Conservation (phyloP, 1,139 yeast species). For the Kodamaea suecica region DNA sequence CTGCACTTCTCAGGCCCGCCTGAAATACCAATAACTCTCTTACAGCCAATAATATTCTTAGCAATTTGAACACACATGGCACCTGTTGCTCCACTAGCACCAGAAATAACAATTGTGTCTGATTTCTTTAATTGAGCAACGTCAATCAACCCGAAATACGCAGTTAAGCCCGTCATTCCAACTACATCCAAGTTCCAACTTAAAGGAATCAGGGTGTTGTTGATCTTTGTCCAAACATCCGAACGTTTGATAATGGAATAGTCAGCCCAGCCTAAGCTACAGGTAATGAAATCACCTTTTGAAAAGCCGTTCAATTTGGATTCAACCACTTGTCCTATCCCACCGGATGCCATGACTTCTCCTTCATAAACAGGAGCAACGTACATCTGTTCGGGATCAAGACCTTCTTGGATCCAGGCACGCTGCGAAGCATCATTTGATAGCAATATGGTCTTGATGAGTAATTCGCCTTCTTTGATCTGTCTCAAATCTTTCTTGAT, state of each 20-base stretch:
- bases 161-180: slow-evolving; percentile 32
- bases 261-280: slow-evolving; percentile 15
- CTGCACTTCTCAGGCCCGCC: slow-evolving; percentile 29
- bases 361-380: slow-evolving; percentile 47
- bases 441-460: slow-evolving; percentile 47
- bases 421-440: slow-evolving; percentile 70
- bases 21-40: slow-evolving; percentile 30
- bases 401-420: slow-evolving; percentile 51
- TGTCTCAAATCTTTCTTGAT: slow-evolving; percentile 19
- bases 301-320: slow-evolving; percentile 10
- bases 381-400: slow-evolving; percentile 43
- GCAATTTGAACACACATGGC: slow-evolving; percentile 32
- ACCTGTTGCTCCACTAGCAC: slow-evolving; percentile 34
- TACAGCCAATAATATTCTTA: slow-evolving; percentile 26
- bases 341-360: slow-evolving; percentile 48
- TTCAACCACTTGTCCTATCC: slow-evolving; percentile 19
- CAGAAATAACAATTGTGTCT: slow-evolving; percentile 29
- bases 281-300: slow-evolving; percentile 12
- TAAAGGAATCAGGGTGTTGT: slow-evolving; percentile 12
- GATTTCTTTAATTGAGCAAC: slow-evolving; percentile 25
- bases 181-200: slow-evolving; percentile 44
- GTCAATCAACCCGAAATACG: slow-evolving; percentile 27
- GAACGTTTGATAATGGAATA: slow-evolving; percentile 10
- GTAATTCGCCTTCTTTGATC: slow-evolving; percentile 42
- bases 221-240: slow-evolving; percentile 11